Evolutionary conservation across 371 early-diverging fungal genomes (phyloP), one percentile per base, ranked within the genome.

Genomic region (Blakeslea trispora): DNA sequence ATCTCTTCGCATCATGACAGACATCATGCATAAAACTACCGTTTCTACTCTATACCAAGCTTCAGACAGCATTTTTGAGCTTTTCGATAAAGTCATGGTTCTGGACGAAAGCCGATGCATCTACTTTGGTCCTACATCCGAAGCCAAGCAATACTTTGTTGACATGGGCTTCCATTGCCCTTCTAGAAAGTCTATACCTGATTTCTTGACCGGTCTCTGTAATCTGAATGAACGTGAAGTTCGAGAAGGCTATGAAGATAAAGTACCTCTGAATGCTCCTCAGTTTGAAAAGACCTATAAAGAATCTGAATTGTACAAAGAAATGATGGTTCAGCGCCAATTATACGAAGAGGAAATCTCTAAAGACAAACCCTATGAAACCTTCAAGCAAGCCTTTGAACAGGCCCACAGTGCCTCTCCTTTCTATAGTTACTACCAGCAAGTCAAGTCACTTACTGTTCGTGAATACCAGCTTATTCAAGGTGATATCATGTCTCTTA

Each of bases 21-120:
- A 87, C 53, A 63, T 83, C 8, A 56, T 79, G 28, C 73, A 87
- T 31, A 84, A 81, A 75, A 84, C 89, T 13, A 84, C 88, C 3
- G 60, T 89, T 46, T 78, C 82, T 10, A 74, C 85, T 6, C 69
- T 89, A 15, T 88, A 88, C 49, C 89, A 91, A 59, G 87, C 89
- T 1, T 84, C 85, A 0, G 81, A 88, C 65, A 85, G 81, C 58
- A 91, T 91, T 51, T 91, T 83, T 61, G 71, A 85, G 17, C 69
- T 91, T 11, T 93, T 91, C 55, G 91, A 93, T 71, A 88, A 87
- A 57, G 83, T 88, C 7, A 53, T 90, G 35, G 65, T 93, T 2
- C 68, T 93, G 7, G 84, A 87, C 42, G 83, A 87, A 15, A 92
- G 93, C 35, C 79, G 78, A 19, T 84, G 84, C 57, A 73, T 90